Evolutionary conservation across 768 basidiomycete species (phyloP), one percentile per base, ranked within the genome.

Genomic region (Royoungia palumana): DNA sequence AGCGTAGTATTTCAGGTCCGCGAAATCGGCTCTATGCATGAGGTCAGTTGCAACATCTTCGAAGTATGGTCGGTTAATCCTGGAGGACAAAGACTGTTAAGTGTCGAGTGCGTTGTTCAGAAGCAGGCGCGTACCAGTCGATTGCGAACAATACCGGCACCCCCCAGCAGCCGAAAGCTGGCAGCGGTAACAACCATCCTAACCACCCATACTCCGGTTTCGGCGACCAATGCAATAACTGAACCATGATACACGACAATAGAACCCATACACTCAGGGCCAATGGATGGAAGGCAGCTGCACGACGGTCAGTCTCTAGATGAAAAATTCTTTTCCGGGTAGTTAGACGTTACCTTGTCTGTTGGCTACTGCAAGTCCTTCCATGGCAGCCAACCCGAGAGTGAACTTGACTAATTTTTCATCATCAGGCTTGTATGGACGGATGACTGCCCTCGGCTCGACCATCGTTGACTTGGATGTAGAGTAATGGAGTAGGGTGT

Each of bases 191-290:
- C 10, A 90, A 65, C 66, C 79, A 86, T 17, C 77, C 75, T 40
- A 78, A 41, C 21, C 65, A 50, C 8, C 80, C 76, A 50, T 71
- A 57, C 12, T 70, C 59, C 12, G 65, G 59, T 17, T 72, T 68
- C 1, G 89, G 88, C 86, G 84, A 89, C 84, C 82, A 84, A 17
- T 74, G 44, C 75, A 87, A 73, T 40, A 70, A 70, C 47, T 83
- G 72, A 30, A 87, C 66, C 65, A 89, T 78, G 5, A 75, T 61
- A 54, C 72, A 75, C 11, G 87, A 80, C 22, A 87, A 48, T 8
- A 67, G 77, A 6, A 83, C 52, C 88, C 88, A 91, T 19, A 79
- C 36, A 35, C 75, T 72, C 35, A 90, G 54, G 3, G 74, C 74
- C n/a, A 85, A 17, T 12, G 85, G 85, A 58, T 87, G 76, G 56